Evolutionary conservation across 257 asterid genomes (phyloP).

Genomic region (Cynanchum wilfordii): DNA sequence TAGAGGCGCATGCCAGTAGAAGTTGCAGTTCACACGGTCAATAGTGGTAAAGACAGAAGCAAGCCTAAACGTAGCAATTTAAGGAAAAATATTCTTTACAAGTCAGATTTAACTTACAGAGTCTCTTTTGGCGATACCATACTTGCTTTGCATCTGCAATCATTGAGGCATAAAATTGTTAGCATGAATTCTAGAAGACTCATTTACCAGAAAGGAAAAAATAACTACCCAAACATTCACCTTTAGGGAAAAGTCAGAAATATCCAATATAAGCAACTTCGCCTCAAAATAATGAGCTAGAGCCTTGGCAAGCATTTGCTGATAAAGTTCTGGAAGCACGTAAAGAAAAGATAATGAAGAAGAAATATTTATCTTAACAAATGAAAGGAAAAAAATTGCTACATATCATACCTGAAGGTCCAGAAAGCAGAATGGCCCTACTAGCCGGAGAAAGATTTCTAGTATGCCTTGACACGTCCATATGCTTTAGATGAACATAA

Average conservation of each 20-base stretch:
- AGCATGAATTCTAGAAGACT: conserved; percentile 14
- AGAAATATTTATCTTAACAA: not conserved
- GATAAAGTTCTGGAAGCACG: conserved; percentile 51
- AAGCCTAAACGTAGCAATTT: conserved; percentile 1
- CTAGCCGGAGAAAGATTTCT: conserved; percentile 94
- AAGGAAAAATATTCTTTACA: not conserved
- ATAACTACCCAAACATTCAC: conserved; percentile 28
- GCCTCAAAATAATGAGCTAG: conserved; percentile 79
- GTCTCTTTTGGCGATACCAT: conserved; percentile 59
- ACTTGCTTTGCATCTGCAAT: conserved; percentile 82
- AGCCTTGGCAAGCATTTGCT: conserved; percentile 80
- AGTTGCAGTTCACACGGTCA: not conserved
- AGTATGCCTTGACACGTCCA: conserved; percentile 76
- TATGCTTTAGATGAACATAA: conserved; percentile 72
- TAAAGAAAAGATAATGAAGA: conserved; percentile 11
- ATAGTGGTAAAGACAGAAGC: not conserved
- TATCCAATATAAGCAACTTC: conserved; percentile 67
- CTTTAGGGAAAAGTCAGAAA: conserved; percentile 79
- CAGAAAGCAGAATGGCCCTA: conserved; percentile 82
- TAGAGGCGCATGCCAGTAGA: not conserved
- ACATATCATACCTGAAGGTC: conserved; percentile 67
- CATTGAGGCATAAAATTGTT: conserved; percentile 12
- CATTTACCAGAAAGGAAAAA: conserved; percentile 15
- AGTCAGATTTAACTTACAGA: conserved; percentile 42
- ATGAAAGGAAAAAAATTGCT: not conserved